phyloP scores from a whole-genome alignment of 495 filamentous ascomycete genomes.

The Podospora pseudocomata region DNA sequence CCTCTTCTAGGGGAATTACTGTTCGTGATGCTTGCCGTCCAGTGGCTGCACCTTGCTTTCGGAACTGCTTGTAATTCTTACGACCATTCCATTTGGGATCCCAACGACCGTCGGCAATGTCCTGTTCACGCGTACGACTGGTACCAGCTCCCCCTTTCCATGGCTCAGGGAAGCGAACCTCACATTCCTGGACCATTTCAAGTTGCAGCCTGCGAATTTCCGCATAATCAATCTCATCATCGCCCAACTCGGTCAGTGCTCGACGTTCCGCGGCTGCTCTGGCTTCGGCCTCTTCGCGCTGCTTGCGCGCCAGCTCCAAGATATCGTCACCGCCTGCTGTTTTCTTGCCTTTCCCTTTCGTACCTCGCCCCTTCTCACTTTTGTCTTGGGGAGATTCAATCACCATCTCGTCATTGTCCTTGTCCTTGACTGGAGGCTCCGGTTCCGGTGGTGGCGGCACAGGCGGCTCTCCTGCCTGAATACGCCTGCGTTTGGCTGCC shows the following conservation, averaged over 20 bases:
- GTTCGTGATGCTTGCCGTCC: conserved; percentile 51
- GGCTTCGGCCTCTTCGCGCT: conserved; percentile 67
- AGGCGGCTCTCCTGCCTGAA: conserved; percentile 46
- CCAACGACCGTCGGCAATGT: conserved; percentile 64
- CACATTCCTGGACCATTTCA: conserved; percentile 70
- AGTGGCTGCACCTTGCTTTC: conserved; percentile 54
- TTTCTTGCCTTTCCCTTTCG: conserved; percentile 51
- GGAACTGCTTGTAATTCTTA: conserved; percentile 95
- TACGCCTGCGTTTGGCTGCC: conserved; percentile 65
- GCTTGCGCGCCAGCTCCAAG: conserved; percentile 61
- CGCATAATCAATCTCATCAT: conserved; percentile 60
- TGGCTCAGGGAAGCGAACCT: conserved; percentile 45
- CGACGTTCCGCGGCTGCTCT: conserved; percentile 58
- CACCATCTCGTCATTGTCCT: conserved; percentile 21
- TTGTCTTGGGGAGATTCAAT: conserved; percentile 18
- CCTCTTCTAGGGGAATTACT: conserved; percentile 77
- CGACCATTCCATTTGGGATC: conserved; percentile 90
- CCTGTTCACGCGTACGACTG: conserved; percentile 38
- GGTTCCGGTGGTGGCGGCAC: conserved; percentile 28
- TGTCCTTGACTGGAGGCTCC: conserved; percentile 6
- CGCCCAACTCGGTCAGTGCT: conserved; percentile 46
- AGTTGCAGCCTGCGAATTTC: conserved; percentile 67
- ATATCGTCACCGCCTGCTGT: conserved; percentile 54
- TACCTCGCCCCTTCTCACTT: conserved; percentile 18
- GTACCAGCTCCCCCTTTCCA: not conserved